Base-by-base conservation (phyloP, 495 filamentous ascomycete genomes). In the Corynascus novoguineensis region DNA sequence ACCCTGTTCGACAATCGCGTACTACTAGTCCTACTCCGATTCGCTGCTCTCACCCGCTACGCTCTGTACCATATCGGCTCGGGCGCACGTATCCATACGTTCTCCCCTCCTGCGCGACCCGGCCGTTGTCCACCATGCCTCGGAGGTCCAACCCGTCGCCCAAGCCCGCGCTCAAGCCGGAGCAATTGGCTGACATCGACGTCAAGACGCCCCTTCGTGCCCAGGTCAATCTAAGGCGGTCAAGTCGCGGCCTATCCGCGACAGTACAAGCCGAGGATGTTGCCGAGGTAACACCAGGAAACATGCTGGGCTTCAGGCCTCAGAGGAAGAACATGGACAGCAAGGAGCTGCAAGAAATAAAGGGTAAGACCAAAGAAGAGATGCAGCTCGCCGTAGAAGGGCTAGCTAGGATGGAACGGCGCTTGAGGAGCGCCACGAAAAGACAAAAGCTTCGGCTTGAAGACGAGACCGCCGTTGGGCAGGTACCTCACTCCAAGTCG, bases 361-460 rank as follows among this genome's bases (percentile, higher is more conserved):
- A 45, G 28, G 37, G 45, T 5, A 11, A 4, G 22, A 17, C 34
- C 11, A 57, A 65, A 53, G 63, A 65, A n/a, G 65, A 63, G 5
- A 55, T 68, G 28, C 48, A 59, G 17, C 32, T 58, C 2, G 69
- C 67, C 49, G 65, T 71, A 22, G 60, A 62, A 34, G 67, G 65
- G 1, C 56, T 71, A 15, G 67, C 52, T 1, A 44, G 58, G 35
- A 70, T 68, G 65, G 67, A 71, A 40, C 60, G 60, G 10, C 58
- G 60, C 12, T 50, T 70, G 6, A 52, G 55, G 35, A 37, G 42
- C 8, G 64, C 60, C 8, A 68, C 65, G 11, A 68, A 68, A 44
- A 46, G 57, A 15, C 65, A 70, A 47, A 70, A 71, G 53, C 41
- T 58, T 22, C 62, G 67, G 42, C 44, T 71, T 15, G 62, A 65